Evolutionary conservation across 1,284 basidiomycete species (phyloP).

Genomic region (Inonotus obliquus): DNA sequence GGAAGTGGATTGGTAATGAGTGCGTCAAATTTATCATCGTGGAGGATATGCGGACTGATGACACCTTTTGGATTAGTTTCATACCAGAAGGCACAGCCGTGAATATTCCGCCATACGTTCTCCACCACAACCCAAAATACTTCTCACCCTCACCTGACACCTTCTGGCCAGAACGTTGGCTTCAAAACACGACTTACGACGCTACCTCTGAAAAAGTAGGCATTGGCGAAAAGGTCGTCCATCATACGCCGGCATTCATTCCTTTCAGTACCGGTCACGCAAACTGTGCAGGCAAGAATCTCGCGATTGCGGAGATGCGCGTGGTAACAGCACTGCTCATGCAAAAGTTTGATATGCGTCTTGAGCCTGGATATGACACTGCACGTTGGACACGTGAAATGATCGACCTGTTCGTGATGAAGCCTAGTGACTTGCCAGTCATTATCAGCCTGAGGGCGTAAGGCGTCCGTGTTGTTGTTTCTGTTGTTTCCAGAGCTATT

Average conservation of each 20-base stretch:
- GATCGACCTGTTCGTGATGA: conserved; percentile 10
- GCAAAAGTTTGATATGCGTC: conserved; percentile 26
- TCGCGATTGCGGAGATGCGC: conserved; percentile 32
- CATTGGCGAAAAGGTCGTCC: not conserved
- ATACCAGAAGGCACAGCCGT: conserved; percentile 46
- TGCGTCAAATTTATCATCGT: not conserved
- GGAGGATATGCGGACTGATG: not conserved
- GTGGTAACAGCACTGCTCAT: conserved; percentile 28
- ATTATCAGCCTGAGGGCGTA: conserved; percentile 1
- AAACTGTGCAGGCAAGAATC: conserved; percentile 31
- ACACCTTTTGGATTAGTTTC: conserved; percentile 30
- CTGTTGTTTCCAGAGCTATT: too few species aligned
- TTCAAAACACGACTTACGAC: conserved; percentile 16
- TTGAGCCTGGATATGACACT: conserved; percentile 10
- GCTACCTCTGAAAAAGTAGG: not conserved
- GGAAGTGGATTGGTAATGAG: conserved; percentile 15
- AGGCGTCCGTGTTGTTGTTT: not conserved
- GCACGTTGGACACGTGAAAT: not conserved
- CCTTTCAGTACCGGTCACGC: conserved; percentile 33
- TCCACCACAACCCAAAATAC: conserved; percentile 39
- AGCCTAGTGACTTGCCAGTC: conserved; percentile 9
- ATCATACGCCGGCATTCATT: conserved; percentile 36
- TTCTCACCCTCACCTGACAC: conserved; percentile 35
- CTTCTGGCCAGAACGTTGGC: conserved; percentile 42
- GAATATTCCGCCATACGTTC: conserved; percentile 41